phyloP scores from a whole-genome alignment of 352 stramenopile genomes.

The Globisporangium echinulatum region DNA sequence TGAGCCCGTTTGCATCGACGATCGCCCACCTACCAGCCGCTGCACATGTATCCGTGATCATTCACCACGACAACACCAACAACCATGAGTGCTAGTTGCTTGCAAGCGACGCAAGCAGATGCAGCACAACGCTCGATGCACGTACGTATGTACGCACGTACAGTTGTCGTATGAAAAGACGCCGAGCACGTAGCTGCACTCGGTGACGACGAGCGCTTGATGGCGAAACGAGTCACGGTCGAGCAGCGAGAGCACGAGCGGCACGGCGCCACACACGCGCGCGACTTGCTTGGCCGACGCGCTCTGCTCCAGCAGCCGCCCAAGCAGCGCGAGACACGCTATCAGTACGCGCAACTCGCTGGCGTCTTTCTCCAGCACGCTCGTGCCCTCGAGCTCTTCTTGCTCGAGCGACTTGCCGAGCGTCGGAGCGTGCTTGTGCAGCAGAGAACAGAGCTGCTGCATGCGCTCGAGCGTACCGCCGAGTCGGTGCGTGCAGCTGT shows the following conservation, averaged over 20 bases:
- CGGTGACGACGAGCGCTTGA: conserved; percentile 27
- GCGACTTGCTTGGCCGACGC: conserved; percentile 30
- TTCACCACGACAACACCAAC: too few relatives aligned
- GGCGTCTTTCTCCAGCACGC: conserved; percentile 7
- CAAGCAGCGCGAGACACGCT: conserved; percentile 13
- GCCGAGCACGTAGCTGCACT: conserved; percentile 50
- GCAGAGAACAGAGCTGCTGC: conserved; percentile 18
- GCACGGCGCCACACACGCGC: conserved; percentile 20
- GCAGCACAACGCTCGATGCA: neutral
- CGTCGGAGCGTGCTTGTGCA: conserved; percentile 14
- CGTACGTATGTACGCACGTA: conserved; percentile 26
- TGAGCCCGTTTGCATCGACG: conserved; percentile 26
- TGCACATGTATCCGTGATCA: conserved; percentile 1
- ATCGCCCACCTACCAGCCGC: conserved; percentile 33
- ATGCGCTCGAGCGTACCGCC: conserved; percentile 18
- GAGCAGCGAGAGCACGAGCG: conserved; percentile 24
- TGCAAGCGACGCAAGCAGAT: neutral
- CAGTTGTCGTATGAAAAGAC: conserved; percentile 53
- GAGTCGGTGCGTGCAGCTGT: conserved; percentile 19
- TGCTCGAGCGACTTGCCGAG: conserved; percentile 5
- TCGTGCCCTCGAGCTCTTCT: conserved; percentile 7
- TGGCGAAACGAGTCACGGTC: conserved; percentile 19
- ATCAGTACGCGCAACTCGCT: conserved; percentile 12
- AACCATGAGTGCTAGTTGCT: too few relatives aligned
- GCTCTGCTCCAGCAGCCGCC: conserved; percentile 22